Evolutionary conservation across 495 filamentous ascomycete species (phyloP), one percentile per base, ranked within the genome.

Genomic region (Talaromyces ruber): DNA sequence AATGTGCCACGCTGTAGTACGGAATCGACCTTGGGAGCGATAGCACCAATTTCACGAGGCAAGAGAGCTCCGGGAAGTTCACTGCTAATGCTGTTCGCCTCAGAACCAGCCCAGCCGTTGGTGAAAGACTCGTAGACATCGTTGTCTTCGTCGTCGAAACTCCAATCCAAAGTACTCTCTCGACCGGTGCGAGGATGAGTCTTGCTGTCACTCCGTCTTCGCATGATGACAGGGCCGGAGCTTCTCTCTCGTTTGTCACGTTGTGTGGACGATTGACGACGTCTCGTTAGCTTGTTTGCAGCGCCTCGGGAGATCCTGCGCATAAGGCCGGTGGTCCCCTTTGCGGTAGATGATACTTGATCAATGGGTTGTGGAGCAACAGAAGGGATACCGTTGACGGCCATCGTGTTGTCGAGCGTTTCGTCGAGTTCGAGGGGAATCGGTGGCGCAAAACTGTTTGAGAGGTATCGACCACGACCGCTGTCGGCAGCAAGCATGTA

Each of bases 131-230:
- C 78, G 56, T 77, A 63, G 2, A 70, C 64, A 57, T 93, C 89
- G n/a, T 87, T 87, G 52, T 88, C 85, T 22, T 86, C 78, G 34
- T 83, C 82, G 66, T 88, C 76, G 72, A 83, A 70, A 78, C 74
- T 70, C 57, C 75, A 75, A 58, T 88, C 80, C 60, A 81, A 63
- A 59, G 79, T 66, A 70, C 74, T 69, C 61, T 76, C 74, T 79
- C 86, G 70, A 62, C 80, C 62, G 65, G 74, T 68, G 68, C 87
- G 84, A 6, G 75, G 79, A 6, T 83, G 83, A 59, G 83, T 87
- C 68, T 88, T 93, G 74, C 90, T 94, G 70, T 95, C 92, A 68
- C 92, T 95, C 59, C 93, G 84, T 60, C 90, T 82, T 58, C 94
- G 86, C 73, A 94, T 84, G 30, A 96, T 86, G 26, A 93, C 87